These are phyloP conservation scores for Cordyceps cicadae DNA, from an alignment of 2,329 filamentous ascomycete species.

Conservation along the genomic window DNA sequence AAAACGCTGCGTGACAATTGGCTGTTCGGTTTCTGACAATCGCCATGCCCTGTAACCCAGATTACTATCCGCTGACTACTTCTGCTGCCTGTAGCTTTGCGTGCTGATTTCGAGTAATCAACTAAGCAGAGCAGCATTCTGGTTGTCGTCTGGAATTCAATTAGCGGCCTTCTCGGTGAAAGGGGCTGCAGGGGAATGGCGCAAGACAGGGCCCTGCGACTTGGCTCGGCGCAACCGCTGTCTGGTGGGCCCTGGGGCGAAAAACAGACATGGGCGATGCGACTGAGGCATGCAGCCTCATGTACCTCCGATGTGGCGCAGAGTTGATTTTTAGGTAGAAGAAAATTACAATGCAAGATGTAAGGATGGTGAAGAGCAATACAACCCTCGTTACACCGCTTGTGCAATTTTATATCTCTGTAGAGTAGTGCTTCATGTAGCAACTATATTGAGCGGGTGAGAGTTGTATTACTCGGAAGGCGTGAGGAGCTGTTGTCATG, in stretches of 20 bases:
- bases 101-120: background rate
- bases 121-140: background rate
- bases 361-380: background rate
- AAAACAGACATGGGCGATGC: background rate
- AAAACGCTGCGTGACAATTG: constrained; percentile 4
- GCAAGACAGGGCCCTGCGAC: constrained; percentile 1
- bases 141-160: background rate
- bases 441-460: background rate
- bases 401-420: background rate
- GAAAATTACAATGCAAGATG: background rate
- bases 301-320: constrained; percentile 11
- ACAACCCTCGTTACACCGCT: background rate
- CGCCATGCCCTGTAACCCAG: background rate
- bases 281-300: background rate
- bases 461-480: background rate
- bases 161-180: constrained; percentile 3
- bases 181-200: constrained; percentile 4
- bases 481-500: background rate
- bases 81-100: background rate
- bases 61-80: background rate
- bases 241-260: constrained; percentile 1
- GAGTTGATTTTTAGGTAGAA: background rate
- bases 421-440: too few relatives aligned
- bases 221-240: constrained; percentile 7
- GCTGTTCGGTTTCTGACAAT: background rate